These are phyloP conservation scores for Fusarium kyushuense DNA, from an alignment of 2,329 filamentous ascomycete species.

Conservation along the genomic window DNA sequence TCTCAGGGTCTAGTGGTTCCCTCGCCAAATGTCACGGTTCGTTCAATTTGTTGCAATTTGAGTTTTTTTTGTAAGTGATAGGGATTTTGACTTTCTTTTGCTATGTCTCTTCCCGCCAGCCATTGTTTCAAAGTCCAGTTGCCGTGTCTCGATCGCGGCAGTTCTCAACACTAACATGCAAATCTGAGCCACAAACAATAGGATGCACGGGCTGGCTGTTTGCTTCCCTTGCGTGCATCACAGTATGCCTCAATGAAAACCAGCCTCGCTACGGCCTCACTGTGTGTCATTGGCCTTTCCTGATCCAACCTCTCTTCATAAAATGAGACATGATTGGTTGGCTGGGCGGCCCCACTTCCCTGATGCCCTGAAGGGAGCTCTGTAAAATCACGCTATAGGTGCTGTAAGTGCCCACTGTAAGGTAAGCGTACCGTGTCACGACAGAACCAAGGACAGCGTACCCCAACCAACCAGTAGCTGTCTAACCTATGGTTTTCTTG, in stretches of 20 bases:
- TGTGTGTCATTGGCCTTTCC: not conserved
- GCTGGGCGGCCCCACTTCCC: constrained; percentile 20
- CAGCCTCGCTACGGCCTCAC: constrained; percentile 19
- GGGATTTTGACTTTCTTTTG: not conserved
- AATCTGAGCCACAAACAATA: constrained; percentile 20
- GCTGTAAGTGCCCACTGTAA: constrained; percentile 29
- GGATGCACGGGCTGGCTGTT: constrained; percentile 17
- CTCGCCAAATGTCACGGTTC: constrained; percentile 26
- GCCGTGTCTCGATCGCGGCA: constrained; percentile 30
- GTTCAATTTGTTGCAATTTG: not conserved
- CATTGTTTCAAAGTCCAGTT: constrained; percentile 21
- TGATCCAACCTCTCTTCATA: constrained; percentile 10
- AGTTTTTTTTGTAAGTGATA: constrained; percentile 6
- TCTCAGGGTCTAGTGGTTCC: constrained; percentile 28
- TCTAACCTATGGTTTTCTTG: constrained; percentile 17
- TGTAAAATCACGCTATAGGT: constrained; percentile 11
- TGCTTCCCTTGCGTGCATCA: not conserved
- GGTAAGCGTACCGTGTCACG: constrained; percentile 18
- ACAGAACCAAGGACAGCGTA: constrained; percentile 23
- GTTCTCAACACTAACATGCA: constrained; percentile 15
- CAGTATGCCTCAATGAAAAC: constrained; percentile 13
- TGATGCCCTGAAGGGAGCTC: constrained; percentile 19
- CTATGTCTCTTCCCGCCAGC: not conserved
- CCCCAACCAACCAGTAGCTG: constrained; percentile 6
- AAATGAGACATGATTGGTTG: constrained; percentile 14